Conservation (phyloP, 2,329 filamentous ascomycete genomes). For the Phaeosphaeria sp. region DNA sequence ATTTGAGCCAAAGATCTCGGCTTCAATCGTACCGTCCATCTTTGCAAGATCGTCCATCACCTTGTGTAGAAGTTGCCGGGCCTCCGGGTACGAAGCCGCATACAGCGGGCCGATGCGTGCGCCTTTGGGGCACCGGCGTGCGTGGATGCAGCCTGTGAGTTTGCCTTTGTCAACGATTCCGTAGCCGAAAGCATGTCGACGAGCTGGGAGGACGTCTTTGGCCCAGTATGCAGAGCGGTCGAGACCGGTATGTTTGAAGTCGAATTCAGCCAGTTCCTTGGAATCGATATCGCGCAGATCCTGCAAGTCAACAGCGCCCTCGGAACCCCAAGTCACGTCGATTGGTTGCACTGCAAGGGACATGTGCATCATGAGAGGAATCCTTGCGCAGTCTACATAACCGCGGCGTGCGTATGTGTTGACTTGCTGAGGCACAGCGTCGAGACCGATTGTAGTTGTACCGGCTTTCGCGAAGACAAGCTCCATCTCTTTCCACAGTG, state of each 20-base stretch:
- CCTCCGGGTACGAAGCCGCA: conserved; percentile 31
- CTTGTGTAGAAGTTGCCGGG: conserved; percentile 28
- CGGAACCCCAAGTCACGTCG: conserved; percentile 2
- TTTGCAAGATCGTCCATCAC: conserved; percentile 31
- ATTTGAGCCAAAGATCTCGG: conserved; percentile 46
- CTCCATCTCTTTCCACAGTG: conserved; percentile 39
- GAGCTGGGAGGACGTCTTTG: conserved; percentile 30
- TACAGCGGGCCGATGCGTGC: conserved; percentile 47
- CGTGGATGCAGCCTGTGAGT: conserved; percentile 38
- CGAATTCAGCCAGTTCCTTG: conserved; percentile 28
- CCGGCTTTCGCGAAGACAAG: conserved; percentile 23
- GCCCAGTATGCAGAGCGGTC: conserved; percentile 40
- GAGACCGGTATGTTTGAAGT: conserved; percentile 41
- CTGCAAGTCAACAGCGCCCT: conserved; percentile 17
- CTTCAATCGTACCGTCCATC: conserved; percentile 29
- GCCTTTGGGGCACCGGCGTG: conserved; percentile 40
- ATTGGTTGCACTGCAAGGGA: conserved; percentile 18
- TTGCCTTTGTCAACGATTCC: conserved; percentile 21
- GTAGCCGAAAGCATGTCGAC: conserved; percentile 37
- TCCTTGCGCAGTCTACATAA: conserved; percentile 35
- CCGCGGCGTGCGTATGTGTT: conserved; percentile 43
- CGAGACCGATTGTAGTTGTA: conserved; percentile 39
- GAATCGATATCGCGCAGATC: conserved; percentile 31
- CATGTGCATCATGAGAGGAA: conserved; percentile 36
- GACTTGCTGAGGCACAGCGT: conserved; percentile 47